These are phyloP conservation scores for Vanilla planifolia DNA, from an alignment of 106 monocot genomes.

Conservation along the genomic window DNA sequence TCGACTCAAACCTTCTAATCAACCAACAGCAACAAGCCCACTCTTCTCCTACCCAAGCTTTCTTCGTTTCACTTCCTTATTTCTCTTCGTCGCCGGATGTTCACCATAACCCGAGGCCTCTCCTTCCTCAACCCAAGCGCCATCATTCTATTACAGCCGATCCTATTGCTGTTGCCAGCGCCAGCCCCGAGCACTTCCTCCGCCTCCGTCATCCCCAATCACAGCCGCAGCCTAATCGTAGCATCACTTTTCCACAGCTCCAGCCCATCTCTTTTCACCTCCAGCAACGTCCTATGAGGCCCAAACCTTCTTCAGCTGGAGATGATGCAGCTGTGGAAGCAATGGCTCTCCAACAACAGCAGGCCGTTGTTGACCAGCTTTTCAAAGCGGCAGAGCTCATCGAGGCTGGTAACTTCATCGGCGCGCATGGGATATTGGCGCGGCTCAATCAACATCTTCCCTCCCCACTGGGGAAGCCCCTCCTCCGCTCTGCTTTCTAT, in stretches of 20 bases:
- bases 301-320: constrained; percentile 4
- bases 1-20: constrained; percentile 6
- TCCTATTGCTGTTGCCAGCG: constrained; percentile 9
- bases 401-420: constrained; percentile 60
- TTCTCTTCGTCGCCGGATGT: background rate
- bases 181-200: constrained; percentile 17
- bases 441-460: constrained; percentile 99
- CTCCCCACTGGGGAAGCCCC: constrained; percentile 63
- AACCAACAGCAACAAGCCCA: constrained; percentile 15
- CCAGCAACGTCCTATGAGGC: constrained; percentile 23
- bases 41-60: constrained; percentile 16
- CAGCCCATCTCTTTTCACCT: constrained; percentile 5
- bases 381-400: constrained; percentile 75
- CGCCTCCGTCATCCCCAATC: constrained; percentile 16
- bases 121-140: too few species aligned
- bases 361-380: constrained; percentile 63
- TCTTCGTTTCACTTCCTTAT: constrained; percentile 29
- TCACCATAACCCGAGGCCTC: constrained; percentile 13
- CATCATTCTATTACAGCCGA: constrained; percentile 12
- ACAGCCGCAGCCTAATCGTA: constrained; percentile 6
- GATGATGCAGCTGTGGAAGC: constrained; percentile 8
- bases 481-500: constrained; percentile 71
- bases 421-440: constrained; percentile 99
- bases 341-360: constrained; percentile 13
- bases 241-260: background rate